phyloP scores from a whole-genome alignment of 2,329 filamentous ascomycete species.

The Aspergillus clavatus region DNA sequence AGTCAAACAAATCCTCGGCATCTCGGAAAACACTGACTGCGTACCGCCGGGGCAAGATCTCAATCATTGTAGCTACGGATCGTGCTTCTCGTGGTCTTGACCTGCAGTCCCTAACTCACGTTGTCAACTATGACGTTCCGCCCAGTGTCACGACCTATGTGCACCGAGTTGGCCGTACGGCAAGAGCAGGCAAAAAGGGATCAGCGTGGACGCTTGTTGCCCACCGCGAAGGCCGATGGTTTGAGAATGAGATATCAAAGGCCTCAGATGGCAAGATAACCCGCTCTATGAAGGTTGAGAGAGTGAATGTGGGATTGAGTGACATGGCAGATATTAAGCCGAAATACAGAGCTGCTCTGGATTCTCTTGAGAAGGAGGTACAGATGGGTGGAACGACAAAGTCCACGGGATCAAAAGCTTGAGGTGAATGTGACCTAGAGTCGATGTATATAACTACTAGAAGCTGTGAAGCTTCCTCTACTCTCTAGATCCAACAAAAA shows the following conservation, averaged over 20 bases:
- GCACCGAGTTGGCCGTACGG: slow-evolving; percentile 87
- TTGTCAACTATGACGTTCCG: slow-evolving; percentile 92
- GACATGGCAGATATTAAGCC: slow-evolving; percentile 25
- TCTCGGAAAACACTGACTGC: slow-evolving; percentile 63
- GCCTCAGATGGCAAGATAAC: slow-evolving; percentile 31
- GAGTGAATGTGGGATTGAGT: slow-evolving; percentile 28
- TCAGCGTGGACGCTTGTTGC: slow-evolving; percentile 82
- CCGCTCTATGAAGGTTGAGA: slow-evolving; percentile 24
- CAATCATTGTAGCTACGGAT: slow-evolving; percentile 83
- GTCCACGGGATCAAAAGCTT: neutral
- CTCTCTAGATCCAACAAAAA: too few relatives aligned
- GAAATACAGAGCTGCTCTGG: slow-evolving; percentile 32
- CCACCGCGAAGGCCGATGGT: slow-evolving; percentile 82
- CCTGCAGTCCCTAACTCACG: slow-evolving; percentile 70
- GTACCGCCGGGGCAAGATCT: slow-evolving; percentile 60
- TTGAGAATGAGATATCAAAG: slow-evolving; percentile 75
- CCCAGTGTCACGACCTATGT: slow-evolving; percentile 77
- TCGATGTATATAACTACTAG: neutral
- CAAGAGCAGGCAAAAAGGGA: slow-evolving; percentile 70
- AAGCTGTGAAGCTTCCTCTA: too few relatives aligned
- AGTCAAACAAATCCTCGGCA: slow-evolving; percentile 67
- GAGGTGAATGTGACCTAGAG: too few relatives aligned
- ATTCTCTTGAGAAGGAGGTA: slow-evolving; percentile 37
- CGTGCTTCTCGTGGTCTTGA: slow-evolving; percentile 90
- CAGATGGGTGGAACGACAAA: slow-evolving; percentile 17